Base-by-base conservation (phyloP, 495 filamentous ascomycete species). In the Achaetomiella virescens region DNA sequence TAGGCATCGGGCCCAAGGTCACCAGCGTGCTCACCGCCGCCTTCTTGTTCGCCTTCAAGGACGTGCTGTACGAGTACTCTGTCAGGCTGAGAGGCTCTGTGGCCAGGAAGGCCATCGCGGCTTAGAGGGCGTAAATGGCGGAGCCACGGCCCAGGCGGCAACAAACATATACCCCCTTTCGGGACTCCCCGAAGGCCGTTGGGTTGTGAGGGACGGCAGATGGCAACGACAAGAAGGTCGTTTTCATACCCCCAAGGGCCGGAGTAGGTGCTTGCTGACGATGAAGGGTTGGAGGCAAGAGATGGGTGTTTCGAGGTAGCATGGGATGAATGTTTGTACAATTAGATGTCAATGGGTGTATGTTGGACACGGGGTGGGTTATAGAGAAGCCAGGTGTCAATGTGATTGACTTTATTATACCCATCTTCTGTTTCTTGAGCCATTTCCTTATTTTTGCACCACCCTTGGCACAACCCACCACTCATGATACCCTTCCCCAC, bases 1-100 rank as follows among this genome's bases (percentile, higher is more conserved):
- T 53, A 90, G 90, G 89, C 21, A 95, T 99, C 70, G 90, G 85
- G 25, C 89, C 93, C 29, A 99, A 99, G 76, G 85, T 97, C 17
- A 89, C 89, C 14, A 96, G 90, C 70, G 93, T 96, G 9, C 81
- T 97, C 49, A 99, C 95, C 9, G 93, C 93, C 18, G 93, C 93
- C 18, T 93, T 96, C 71, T 77, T 99, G 52, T 99, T 99, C 67
- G 92, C 91, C 14, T 97, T 99, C 74, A 99, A 99, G 78, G 93
- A 99, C 72, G 89, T 77, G 40, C 72, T 82, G 17, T 82, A 82
- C 63, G 78, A 77, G 65, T 72, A 79, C 64, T 80, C 75, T 0
- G 66, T 82, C 48, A 67, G 66, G 48, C 67, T 82, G 15, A 65
- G 79, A 40, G 61, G 70, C 42, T 57, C 67, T 18, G 54, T 74